A percentile compares a stretch with the other conserved stretches of the same genome.
Conservation (phyloP, 139 green algal species). For the Bryopsis sp. region DNA sequence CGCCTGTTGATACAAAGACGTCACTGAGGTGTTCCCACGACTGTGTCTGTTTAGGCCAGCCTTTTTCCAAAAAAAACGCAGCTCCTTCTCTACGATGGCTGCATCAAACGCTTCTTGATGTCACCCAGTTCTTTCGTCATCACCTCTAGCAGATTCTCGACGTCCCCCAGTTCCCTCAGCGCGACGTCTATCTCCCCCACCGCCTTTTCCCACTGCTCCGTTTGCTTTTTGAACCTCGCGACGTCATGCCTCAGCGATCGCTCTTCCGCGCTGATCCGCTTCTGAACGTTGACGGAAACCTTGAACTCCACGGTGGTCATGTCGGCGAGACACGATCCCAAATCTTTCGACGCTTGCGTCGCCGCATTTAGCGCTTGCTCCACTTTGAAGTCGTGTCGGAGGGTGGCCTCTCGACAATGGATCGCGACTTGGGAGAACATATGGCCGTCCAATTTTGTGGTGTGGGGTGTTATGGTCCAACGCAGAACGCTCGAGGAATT, state of each 20-base stretch:
- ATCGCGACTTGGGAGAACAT: background rate
- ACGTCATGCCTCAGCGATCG: background rate
- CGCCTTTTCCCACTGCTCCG: background rate
- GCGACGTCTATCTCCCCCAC: background rate
- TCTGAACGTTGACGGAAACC: background rate
- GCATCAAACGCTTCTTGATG: background rate
- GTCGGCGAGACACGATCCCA: background rate
- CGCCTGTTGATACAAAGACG: too few relatives aligned
- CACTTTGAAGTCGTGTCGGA: background rate
- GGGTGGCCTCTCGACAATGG: background rate
- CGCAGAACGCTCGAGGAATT: too few relatives aligned
- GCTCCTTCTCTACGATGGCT: background rate
- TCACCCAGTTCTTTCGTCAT: background rate
- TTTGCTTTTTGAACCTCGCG: background rate
- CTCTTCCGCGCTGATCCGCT: background rate
- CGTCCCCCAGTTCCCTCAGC: background rate
- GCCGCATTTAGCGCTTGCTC: background rate
- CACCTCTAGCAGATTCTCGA: slow-evolving; percentile 4
- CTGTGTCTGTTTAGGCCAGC: background rate
- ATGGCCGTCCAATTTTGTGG: background rate
- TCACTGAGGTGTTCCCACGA: too few relatives aligned
- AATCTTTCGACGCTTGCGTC: background rate
- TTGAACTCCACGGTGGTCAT: background rate
- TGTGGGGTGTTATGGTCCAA: too few relatives aligned
- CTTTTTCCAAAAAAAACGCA: background rate